phyloP scores from a whole-genome alignment of 768 basidiomycete genomes.

The Leccinellum albellum region DNA sequence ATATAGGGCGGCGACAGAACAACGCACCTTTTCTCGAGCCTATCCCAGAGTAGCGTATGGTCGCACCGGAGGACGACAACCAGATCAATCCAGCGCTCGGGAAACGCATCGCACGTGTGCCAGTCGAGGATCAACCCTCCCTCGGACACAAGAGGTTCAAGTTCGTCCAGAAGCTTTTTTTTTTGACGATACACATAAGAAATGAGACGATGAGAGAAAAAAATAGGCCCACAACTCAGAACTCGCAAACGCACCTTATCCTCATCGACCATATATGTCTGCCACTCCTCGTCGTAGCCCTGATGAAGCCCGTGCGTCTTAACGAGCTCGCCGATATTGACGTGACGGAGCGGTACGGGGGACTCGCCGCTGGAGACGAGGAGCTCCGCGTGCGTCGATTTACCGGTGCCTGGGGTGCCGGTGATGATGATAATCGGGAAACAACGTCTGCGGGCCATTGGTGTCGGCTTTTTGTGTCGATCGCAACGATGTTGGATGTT shows the following conservation, averaged over 20 bases:
- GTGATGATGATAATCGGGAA: constrained; percentile 79
- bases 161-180: constrained; percentile 79
- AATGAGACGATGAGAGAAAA: neutral
- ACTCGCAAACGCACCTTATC: constrained; percentile 65
- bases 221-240: neutral
- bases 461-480: neutral
- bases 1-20: no score
- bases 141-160: constrained; percentile 63
- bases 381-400: constrained; percentile 89
- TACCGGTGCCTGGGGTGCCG: constrained; percentile 93
- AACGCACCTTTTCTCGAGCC: constrained; percentile 80
- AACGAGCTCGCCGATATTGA: constrained; percentile 89
- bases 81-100: constrained; percentile 94
- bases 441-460: constrained; percentile 11
- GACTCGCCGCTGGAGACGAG: constrained; percentile 59
- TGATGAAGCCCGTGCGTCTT: constrained; percentile 80
- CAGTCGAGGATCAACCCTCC: constrained; percentile 90
- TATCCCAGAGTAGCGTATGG: constrained; percentile 83
- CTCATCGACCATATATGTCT: constrained; percentile 90
- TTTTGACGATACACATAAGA: neutral
- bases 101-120: constrained; percentile 92
- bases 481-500: neutral
- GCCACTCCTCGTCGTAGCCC: constrained; percentile 92
- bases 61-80: constrained; percentile 90
- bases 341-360: constrained; percentile 64